Evolutionary conservation across 148 eudicot genomes (phyloP), one percentile per base, ranked within the genome.

Genomic region (Drosera capensis): DNA sequence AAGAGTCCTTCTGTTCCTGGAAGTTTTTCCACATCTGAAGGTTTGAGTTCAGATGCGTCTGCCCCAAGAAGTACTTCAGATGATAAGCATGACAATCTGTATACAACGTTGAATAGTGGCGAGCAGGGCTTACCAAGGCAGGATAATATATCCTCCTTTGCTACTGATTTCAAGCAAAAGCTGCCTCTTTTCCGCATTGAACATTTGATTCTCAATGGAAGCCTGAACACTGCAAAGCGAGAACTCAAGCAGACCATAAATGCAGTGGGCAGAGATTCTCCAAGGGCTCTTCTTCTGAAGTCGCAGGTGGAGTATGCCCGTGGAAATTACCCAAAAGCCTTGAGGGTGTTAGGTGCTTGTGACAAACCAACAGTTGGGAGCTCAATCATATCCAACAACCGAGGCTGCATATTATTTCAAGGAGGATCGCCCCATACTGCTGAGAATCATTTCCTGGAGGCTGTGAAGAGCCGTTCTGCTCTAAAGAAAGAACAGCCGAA

Each of bases 231-330:
- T 45, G 97, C 97, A 34, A 88, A 88, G 67, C 94, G 87, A 54
- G 97, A 88, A 59, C 77, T 78, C 44, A 88, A 83, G 62, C 59
- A 64, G 58, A 79, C 92, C 24, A 71, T 83, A 92, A 90, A 75
- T 65, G 74, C 81, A 20, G 78, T 79, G 43, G 95, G 80, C 34
- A 71, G 78, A 51, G 94, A 88, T 61, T 72, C 86, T 65, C 72
- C 87, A 13, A 67, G 77, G 70, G 86, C 86, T 57, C 75, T 88
- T 31, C 68, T 80, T 34, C 59, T 88, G 65, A 88, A 83, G 56
- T 84, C 97, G 8, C 94, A 83, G 68, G 87, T 88, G 37, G 94
- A 88, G 52, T 84, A 74, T 69, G 77, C 90, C 57, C 83, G 92
- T 46, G 76, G 79, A 38, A 88, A 88, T 62, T 70, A 77, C 52